Percentiles rank a stretch among this genome's conserved stretches.
Conservation (phyloP, 2,329 filamentous ascomycete genomes). For the Emericellopsis cladophorae region DNA sequence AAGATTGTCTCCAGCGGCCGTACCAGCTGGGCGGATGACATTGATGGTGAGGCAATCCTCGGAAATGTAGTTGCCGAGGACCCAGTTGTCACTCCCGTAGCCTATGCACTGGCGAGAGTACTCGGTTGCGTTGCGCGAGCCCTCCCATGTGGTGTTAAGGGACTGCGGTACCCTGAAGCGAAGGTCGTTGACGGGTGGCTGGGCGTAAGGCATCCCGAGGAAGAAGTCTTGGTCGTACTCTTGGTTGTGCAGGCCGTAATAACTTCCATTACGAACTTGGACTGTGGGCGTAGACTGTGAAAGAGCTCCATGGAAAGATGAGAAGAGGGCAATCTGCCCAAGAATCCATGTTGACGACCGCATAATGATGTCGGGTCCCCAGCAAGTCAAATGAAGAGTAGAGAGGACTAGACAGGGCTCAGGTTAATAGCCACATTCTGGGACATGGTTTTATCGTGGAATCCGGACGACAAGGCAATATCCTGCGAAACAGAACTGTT, state of each 20-base stretch:
- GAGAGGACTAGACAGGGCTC: too few species aligned
- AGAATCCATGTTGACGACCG: too few species aligned
- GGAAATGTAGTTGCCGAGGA: slow-evolving; percentile 21
- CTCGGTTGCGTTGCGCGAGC: slow-evolving; percentile 21
- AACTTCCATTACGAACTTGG: slow-evolving; percentile 9
- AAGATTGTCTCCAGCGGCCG: slow-evolving; percentile 24
- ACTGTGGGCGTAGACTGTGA: background rate
- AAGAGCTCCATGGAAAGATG: too few species aligned
- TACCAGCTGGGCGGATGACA: slow-evolving; percentile 25
- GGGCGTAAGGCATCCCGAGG: slow-evolving; percentile 25
- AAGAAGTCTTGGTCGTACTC: slow-evolving; percentile 26
- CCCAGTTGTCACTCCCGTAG: slow-evolving; percentile 17
- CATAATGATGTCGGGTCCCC: too few species aligned
- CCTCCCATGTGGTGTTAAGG: slow-evolving; percentile 24
- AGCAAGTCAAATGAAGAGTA: too few species aligned
- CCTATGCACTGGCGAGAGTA: slow-evolving; percentile 34
- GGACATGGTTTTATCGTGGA: too few species aligned
- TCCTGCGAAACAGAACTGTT: too few species aligned
- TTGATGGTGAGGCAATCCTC: slow-evolving; percentile 34
- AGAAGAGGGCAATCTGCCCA: too few species aligned
- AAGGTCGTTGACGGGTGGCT: slow-evolving; percentile 20
- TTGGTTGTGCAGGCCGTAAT: slow-evolving; percentile 15
- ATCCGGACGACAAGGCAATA: too few species aligned
- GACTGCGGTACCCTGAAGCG: slow-evolving; percentile 22
- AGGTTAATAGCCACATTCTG: too few species aligned